These are phyloP conservation scores for Willaertia magna DNA, from an alignment of 208 protist species.

Conservation along the genomic window DNA sequence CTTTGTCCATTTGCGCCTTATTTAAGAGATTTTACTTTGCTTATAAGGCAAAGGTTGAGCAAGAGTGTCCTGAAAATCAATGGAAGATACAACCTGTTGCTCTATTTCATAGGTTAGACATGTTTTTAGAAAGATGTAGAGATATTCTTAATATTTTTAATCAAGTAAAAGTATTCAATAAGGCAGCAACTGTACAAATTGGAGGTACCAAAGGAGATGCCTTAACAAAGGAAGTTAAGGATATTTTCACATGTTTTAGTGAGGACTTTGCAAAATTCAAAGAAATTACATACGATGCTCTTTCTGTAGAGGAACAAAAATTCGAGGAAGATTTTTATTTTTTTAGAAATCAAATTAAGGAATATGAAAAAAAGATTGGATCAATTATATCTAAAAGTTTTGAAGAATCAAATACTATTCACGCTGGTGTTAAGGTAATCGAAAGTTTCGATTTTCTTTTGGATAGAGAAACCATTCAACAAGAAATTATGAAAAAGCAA, in stretches of 20 bases:
- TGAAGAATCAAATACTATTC: slow-evolving; percentile 76
- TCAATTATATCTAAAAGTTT: slow-evolving; percentile 75
- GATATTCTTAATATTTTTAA: slow-evolving; percentile 83
- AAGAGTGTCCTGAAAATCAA: slow-evolving; percentile 37
- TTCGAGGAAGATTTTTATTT: slow-evolving; percentile 81
- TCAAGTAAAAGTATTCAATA: slow-evolving; percentile 79
- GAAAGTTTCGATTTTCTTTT: slow-evolving; percentile 89
- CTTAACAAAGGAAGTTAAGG: slow-evolving; percentile 62
- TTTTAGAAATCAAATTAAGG: slow-evolving; percentile 60
- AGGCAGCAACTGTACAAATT: slow-evolving; percentile 85
- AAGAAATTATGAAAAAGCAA: slow-evolving; percentile 83
- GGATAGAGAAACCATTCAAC: slow-evolving; percentile 72
- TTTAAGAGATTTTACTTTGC: slow-evolving; percentile 83
- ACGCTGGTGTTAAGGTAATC: slow-evolving; percentile 81
- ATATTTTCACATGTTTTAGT: slow-evolving; percentile 71
- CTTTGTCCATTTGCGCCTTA: slow-evolving; percentile 63
- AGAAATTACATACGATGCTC: slow-evolving; percentile 76
- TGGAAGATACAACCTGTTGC: slow-evolving; percentile 83
- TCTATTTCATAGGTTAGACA: slow-evolving; percentile 81
- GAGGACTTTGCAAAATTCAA: slow-evolving; percentile 52
- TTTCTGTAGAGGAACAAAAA: slow-evolving; percentile 74
- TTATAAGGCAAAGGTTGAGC: slow-evolving; percentile 68
- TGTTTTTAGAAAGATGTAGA: slow-evolving; percentile 86
- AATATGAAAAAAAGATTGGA: slow-evolving; percentile 76
- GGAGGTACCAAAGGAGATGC: slow-evolving; percentile 78